phyloP scores from a whole-genome alignment of 257 asterid genomes.

The Nicotiana attenuata region DNA sequence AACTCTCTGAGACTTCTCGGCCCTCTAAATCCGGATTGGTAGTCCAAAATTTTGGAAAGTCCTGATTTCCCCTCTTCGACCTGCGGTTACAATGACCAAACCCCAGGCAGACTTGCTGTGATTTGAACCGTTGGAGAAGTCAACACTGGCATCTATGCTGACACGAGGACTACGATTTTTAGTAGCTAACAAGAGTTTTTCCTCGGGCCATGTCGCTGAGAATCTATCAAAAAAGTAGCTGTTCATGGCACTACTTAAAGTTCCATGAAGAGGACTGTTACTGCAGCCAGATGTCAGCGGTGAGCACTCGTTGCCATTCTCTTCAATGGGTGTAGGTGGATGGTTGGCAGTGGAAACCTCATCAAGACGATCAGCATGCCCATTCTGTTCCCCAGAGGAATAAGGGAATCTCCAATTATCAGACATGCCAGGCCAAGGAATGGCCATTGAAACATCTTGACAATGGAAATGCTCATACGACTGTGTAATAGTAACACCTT shows the following conservation, averaged over 20 bases:
- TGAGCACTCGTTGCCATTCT: constrained; percentile 47
- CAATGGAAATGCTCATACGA: constrained; percentile 84
- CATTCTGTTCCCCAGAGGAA: constrained; percentile 30
- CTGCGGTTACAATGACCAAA: constrained; percentile 85
- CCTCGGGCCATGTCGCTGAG: constrained; percentile 94
- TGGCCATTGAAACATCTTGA: constrained; percentile 87
- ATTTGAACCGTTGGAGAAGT: constrained; percentile 46
- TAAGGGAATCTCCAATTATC: constrained; percentile 44
- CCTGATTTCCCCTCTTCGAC: constrained; percentile 84
- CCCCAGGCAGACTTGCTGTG: constrained; percentile 80
- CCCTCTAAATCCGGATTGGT: constrained; percentile 62
- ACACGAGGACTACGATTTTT: constrained; percentile 63
- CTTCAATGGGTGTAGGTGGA: constrained; percentile 57
- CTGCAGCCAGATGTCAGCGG: constrained; percentile 44
- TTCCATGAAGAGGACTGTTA: constrained; percentile 55
- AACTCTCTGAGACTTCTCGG: not conserved
- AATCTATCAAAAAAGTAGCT: constrained; percentile 67
- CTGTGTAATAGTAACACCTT: constrained; percentile 67
- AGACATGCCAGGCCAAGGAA: constrained; percentile 87
- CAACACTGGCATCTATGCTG: constrained; percentile 64
- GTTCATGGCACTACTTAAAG: constrained; percentile 49
- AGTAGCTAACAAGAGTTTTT: constrained; percentile 52
- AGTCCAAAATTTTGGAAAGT: constrained; percentile 89
- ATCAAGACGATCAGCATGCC: constrained; percentile 34
- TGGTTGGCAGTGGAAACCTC: constrained; percentile 46